Conservation (phyloP, 805 yeast species). For the baker's yeast (Saccharomyces cerevisiae) region DNA sequence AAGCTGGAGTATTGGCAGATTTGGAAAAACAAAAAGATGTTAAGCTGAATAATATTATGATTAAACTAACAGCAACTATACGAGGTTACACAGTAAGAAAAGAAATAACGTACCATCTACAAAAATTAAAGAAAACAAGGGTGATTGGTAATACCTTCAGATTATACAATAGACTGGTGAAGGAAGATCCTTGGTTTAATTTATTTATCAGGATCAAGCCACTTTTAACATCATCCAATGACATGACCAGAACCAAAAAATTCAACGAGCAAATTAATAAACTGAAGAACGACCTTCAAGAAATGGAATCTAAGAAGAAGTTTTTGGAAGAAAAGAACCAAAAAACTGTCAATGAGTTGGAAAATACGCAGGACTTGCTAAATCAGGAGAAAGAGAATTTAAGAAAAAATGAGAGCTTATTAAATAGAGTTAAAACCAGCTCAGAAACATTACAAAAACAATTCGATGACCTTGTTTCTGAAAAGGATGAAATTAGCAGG, state of each 20-base stretch:
- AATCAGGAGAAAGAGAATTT: slow-evolving; percentile 37
- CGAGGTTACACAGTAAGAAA: slow-evolving; percentile 59
- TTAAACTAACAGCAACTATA: slow-evolving; percentile 53
- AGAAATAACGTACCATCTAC: slow-evolving; percentile 39
- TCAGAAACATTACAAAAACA: slow-evolving; percentile 30
- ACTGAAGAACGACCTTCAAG: slow-evolving; percentile 40
- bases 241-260: slow-evolving; percentile 48
- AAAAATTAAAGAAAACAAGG: slow-evolving; percentile 61
- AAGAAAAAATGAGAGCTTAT: slow-evolving; percentile 39
- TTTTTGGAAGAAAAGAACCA: slow-evolving; percentile 24
- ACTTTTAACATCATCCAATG: slow-evolving; percentile 54
- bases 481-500: slow-evolving; percentile 21
- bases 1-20: slow-evolving; percentile 91
- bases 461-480: slow-evolving; percentile 12
- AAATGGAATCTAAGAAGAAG: slow-evolving; percentile 28
- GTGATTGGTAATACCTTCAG: slow-evolving; percentile 55
- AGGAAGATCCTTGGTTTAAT: slow-evolving; percentile 74
- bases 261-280: slow-evolving; percentile 48
- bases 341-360: slow-evolving; percentile 24
- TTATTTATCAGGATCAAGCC: slow-evolving; percentile 69
- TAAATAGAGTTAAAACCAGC: slow-evolving; percentile 37
- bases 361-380: slow-evolving; percentile 27
- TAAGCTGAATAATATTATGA: slow-evolving; percentile 46
- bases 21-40: slow-evolving; percentile 72
- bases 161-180: slow-evolving; percentile 39